Percentiles rank a stretch among this genome's conserved stretches.
phyloP scores from a whole-genome alignment of 768 basidiomycete genomes.

The Lactarius quietus region DNA sequence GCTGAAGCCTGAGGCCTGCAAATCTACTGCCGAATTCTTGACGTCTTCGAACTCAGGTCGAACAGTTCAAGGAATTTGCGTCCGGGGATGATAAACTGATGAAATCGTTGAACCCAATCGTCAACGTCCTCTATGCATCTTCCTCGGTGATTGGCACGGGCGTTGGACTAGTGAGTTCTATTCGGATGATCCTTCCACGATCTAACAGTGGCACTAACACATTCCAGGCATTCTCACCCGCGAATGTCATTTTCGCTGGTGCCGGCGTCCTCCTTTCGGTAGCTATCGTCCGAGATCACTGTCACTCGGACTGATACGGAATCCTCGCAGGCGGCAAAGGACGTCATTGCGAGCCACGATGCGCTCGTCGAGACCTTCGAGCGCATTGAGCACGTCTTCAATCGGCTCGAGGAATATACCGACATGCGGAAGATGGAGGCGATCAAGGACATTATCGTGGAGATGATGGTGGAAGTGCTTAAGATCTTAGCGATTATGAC shows the following conservation, averaged over 20 bases:
- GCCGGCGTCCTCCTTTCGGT: background rate
- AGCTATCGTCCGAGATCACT: background rate
- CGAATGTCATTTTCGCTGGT: background rate
- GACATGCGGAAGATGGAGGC: background rate
- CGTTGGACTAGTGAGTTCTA: background rate
- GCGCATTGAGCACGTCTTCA: background rate
- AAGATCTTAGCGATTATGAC: background rate
- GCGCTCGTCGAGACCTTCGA: background rate
- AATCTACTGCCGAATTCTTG: too few species aligned
- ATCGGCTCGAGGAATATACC: background rate
- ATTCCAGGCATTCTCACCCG: background rate
- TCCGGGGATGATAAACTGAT: too few species aligned
- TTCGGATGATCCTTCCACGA: background rate
- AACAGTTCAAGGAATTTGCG: too few species aligned
- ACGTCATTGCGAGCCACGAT: too few species aligned
- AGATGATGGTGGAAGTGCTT: background rate
- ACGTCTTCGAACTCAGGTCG: too few species aligned
- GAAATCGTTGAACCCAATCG: too few species aligned
- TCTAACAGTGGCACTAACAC: background rate
- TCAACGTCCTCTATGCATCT: too few species aligned
- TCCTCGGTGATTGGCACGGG: background rate
- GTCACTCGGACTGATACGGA: background rate
- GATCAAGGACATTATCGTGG: background rate
- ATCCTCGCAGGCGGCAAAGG: background rate
- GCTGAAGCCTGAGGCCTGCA: too few species aligned